Base-by-base conservation (phyloP, 192 early-diverging fungal genomes). In the Backusella sp. region DNA sequence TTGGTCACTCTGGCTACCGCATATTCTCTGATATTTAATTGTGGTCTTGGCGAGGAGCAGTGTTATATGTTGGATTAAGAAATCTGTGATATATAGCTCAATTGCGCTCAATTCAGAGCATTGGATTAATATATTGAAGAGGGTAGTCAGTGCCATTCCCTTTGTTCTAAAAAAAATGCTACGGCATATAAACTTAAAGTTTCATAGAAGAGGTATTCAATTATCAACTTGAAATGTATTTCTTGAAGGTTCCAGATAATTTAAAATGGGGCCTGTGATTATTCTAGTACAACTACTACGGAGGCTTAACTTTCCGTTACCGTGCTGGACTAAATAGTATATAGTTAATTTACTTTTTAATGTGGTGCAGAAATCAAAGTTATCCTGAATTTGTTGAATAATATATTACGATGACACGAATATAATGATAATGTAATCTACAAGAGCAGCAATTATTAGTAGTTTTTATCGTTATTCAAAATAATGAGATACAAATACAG, bases 301-400 rank as follows among this genome's bases (percentile, higher is more conserved):
- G 53, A 56, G n/a, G 53, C 19, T 56, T 56, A 56, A 21, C 53
- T 56, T n/a, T n/a, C 53, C n/a, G 19, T 21, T 56, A 56, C 53
- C 21, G 53, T 56, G 5, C 53, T 56, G 53, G 9, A 21, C 53
- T 56, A 56, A 56, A 56, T 56, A 56, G 8, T 19, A 23, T 56
- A 56, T 21, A 56, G 53, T 56, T 56, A 56, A 56, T 21, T 56
- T 56, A 56, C 53, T 56, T 56, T 56, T 56, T 56, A 56, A 56
- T 56, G 53, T 56, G 53, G 53, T 56, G 53, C 53, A 56, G n/a
- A 56, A 56, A 56, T 56, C 53, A 56, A 53, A n/a, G 7, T 56
- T 21, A 56, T 11, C 53, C 8, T 56, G 53, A 9, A 56, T 56
- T 56, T 56, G 53, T 56, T 56, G 53, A 56, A 21, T 56, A 56